Conservation (phyloP, 2,329 filamentous ascomycete genomes). For the Sarocladiaceae sp. region DNA sequence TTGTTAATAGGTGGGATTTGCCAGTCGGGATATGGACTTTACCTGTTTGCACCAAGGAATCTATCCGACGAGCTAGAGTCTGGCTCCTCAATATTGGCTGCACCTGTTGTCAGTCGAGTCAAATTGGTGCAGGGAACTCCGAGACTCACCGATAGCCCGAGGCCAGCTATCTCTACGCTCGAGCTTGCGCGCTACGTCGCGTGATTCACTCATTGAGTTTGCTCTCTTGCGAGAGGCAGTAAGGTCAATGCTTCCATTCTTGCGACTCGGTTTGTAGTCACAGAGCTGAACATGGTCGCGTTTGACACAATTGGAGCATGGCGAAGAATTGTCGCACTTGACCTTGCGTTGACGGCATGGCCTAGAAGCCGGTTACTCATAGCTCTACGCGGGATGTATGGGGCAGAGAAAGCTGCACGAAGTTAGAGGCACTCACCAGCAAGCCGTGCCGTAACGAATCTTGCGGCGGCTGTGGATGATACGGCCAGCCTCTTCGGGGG, state of each 20-base stretch:
- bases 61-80: constrained; percentile 48
- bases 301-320: constrained; percentile 63
- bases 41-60: constrained; percentile 58
- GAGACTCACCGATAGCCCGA: constrained; percentile 30
- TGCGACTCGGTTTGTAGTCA: constrained; percentile 3
- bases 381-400: neutral
- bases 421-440: constrained; percentile 27
- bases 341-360: constrained; percentile 62
- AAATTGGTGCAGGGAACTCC: neutral
- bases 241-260: constrained; percentile 8
- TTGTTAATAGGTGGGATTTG: too few relatives aligned
- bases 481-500: constrained; percentile 58
- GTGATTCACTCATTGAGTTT: constrained; percentile 24
- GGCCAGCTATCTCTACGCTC: constrained; percentile 37
- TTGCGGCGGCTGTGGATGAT: constrained; percentile 66
- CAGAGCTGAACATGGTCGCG: constrained; percentile 49
- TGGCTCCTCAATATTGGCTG: constrained; percentile 42
- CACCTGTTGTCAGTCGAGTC: constrained; percentile 8
- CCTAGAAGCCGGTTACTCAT: constrained; percentile 32
- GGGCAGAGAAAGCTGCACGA: too few relatives aligned
- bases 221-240: constrained; percentile 24
- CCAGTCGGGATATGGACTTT: neutral
- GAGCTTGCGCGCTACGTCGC: constrained; percentile 23
- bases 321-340: constrained; percentile 63
- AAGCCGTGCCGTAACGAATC: constrained; percentile 60